Conservation (phyloP, 2,329 filamentous ascomycete species). For the Neurospora sp. region DNA sequence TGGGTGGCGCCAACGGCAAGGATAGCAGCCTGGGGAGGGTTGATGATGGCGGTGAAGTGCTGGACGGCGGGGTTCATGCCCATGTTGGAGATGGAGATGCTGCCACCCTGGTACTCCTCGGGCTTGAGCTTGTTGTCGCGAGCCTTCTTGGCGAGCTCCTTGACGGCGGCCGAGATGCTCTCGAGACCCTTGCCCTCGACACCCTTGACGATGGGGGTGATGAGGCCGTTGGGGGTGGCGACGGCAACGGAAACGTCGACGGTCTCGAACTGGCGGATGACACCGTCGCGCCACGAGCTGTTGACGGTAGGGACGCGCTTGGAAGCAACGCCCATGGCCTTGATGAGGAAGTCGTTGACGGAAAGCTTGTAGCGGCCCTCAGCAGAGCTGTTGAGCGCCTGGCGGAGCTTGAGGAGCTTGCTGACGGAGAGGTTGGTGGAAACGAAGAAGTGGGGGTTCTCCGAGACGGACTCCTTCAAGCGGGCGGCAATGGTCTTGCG, state of each 20-base stretch:
- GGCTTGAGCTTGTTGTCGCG: conserved; percentile 98
- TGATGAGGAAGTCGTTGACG: conserved; percentile 99
- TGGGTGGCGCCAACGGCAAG: conserved; percentile 88
- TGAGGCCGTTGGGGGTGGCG: conserved; percentile 83
- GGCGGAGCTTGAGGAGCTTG: conserved; percentile 93
- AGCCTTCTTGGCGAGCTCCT: conserved; percentile 93
- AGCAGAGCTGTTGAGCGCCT: conserved; percentile 78
- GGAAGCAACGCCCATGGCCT: conserved; percentile 80
- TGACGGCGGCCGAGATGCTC: conserved; percentile 80
- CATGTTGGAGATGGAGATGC: conserved; percentile 99
- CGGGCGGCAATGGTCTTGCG: conserved; percentile 95
- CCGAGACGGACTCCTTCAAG: conserved; percentile 77
- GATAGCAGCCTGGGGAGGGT: conserved; percentile 94
- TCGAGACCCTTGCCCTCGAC: conserved; percentile 81
- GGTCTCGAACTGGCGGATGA: conserved; percentile 86
- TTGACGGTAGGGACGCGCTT: conserved; percentile 94
- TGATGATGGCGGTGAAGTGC: conserved; percentile 97
- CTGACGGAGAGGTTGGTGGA: conserved; percentile 80
- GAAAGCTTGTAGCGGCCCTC: conserved; percentile 98
- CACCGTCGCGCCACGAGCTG: conserved; percentile 83
- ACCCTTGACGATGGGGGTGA: conserved; percentile 92
- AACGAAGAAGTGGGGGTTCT: conserved; percentile 98
- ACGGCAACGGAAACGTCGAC: conserved; percentile 96
- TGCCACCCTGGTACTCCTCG: conserved; percentile 97
- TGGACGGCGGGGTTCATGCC: conserved; percentile 97